Base-by-base conservation (phyloP, 2,329 filamentous ascomycete species). In the Venturiaceae sp. region DNA sequence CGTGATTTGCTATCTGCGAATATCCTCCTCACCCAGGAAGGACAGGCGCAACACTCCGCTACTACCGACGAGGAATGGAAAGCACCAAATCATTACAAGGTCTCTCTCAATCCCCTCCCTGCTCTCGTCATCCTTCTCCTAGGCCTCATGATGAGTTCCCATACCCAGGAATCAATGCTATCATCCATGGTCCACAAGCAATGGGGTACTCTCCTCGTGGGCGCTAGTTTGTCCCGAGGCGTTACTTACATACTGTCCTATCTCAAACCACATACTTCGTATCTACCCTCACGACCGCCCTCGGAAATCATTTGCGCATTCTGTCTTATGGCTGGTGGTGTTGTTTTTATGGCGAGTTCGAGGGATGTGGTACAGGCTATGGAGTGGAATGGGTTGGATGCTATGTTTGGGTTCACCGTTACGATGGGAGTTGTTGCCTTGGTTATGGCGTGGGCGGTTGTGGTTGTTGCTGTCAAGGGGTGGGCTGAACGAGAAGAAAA, bases 131-230 rank as follows among this genome's bases (percentile, higher is more conserved):
- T 97, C 64, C 77, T 96, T 60, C 77, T 96, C 0, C 78, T 96
- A 1, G 94, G 94, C 34, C 83, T 92, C 69, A 94, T 96, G 88
- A 97, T 97, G 92, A 87, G 87, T 67, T 90, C 88, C 28, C 92
- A 97, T 72, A 89, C 92, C 60, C 92, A 96, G 70, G 71, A 78
- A 30, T 88, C 84, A 60, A 90, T 90, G 86, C 80, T 91, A 52
- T 92, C 90, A 9, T 89, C 85, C 64, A 96, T 94, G 89, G 82
- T 97, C 53, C 92, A 97, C 74, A 86, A 86, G 68, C 92, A 96
- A 72, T 97, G 92, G 92, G 92, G 92, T 28, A 85, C 84, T 66
- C 80, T 97, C 64, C 80, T 97, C 57, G 81, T 89, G 52, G 90
- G 86, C 28, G 92, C 90, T 58, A 86, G 91, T 0, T 79, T 95